These are phyloP conservation scores for Citrus trifoliata DNA, from an alignment of 345 rosid species.

Conservation along the genomic window DNA sequence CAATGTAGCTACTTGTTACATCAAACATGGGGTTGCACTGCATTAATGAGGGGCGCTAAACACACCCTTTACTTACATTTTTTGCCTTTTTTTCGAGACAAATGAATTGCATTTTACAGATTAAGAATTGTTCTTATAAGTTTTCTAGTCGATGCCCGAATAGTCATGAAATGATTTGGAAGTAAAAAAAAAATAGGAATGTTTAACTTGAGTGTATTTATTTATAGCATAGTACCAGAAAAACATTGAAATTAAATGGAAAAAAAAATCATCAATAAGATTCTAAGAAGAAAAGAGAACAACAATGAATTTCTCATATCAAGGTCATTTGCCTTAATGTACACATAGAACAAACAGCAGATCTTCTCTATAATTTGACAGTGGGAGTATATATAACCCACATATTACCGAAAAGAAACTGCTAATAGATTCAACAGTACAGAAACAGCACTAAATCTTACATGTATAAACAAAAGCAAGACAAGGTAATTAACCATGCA, in stretches of 20 bases:
- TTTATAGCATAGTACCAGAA: no score
- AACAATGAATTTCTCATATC: background rate
- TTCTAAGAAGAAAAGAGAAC: background rate
- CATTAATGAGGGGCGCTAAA: no score
- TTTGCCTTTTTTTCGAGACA: no score
- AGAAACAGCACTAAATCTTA: background rate
- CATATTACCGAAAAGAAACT: constrained; percentile 7
- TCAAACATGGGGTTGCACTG: no score
- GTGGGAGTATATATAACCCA: background rate
- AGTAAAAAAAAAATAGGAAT: no score
- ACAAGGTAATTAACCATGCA: background rate
- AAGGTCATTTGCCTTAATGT: background rate
- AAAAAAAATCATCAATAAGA: background rate
- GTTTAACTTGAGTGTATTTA: no score
- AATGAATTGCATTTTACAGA: no score
- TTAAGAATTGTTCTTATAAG: no score
- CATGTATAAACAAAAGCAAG: background rate
- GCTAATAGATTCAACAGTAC: background rate
- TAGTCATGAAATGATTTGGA: background rate
- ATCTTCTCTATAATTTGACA: background rate
- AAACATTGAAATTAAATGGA: background rate
- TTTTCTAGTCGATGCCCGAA: background rate
- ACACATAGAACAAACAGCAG: constrained; percentile 2
- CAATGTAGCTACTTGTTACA: no score
- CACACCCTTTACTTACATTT: no score